Evolutionary conservation across 2,329 filamentous ascomycete species (phyloP).

Genomic region (Cryphonectria radicalis): DNA sequence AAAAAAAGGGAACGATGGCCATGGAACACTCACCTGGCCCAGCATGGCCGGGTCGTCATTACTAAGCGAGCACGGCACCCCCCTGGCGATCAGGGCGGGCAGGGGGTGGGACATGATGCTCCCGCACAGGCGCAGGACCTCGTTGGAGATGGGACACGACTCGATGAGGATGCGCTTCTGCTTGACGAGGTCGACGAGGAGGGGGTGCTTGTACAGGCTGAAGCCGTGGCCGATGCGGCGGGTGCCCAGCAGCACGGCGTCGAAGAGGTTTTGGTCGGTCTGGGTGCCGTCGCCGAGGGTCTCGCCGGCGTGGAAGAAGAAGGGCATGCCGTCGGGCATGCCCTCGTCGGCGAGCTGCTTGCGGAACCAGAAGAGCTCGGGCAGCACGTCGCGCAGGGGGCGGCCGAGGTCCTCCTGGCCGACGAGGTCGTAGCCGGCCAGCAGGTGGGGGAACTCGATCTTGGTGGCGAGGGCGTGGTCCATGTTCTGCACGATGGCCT

Average conservation of each 20-base stretch:
- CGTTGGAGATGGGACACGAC: conserved; percentile 89
- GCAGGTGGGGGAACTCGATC: conserved; percentile 74
- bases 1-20: background rate
- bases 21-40: conserved; percentile 58
- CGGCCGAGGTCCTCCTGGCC: conserved; percentile 84
- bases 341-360: conserved; percentile 79
- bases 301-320: conserved; percentile 96
- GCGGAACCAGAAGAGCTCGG: conserved; percentile 91
- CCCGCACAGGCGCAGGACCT: conserved; percentile 78
- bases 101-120: conserved; percentile 80
- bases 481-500: conserved; percentile 77
- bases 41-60: conserved; percentile 92
- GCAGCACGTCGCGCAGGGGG: conserved; percentile 75
- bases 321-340: conserved; percentile 72
- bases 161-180: conserved; percentile 88
- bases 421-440: conserved; percentile 88
- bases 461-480: conserved; percentile 85
- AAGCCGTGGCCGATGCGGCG: conserved; percentile 89
- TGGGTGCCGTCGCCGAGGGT: conserved; percentile 74
- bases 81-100: conserved; percentile 81
- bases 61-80: conserved; percentile 80
- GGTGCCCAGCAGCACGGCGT: conserved; percentile 84
- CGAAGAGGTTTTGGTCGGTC: conserved; percentile 83
- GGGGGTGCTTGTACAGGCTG: conserved; percentile 87
- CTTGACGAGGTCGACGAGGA: conserved; percentile 86